These are phyloP conservation scores for Ascochyta pisi DNA, from an alignment of 2,329 filamentous ascomycete genomes.

Conservation along the genomic window DNA sequence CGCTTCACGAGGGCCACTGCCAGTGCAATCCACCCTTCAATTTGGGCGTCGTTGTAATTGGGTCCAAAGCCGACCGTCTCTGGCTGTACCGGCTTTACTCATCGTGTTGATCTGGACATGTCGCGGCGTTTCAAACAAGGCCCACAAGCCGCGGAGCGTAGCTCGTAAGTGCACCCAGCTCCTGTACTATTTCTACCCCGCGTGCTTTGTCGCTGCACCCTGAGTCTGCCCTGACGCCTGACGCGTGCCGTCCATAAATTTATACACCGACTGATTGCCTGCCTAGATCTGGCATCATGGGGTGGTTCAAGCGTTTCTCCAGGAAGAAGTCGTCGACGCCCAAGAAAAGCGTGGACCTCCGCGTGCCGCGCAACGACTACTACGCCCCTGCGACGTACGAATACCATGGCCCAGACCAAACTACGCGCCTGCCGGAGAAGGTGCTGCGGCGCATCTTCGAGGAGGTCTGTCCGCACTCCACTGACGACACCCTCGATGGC, in stretches of 20 bases:
- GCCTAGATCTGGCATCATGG: constrained; percentile 51
- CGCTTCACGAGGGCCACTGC: background rate
- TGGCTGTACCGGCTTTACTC: background rate
- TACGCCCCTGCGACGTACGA: constrained; percentile 34
- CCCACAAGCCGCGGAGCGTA: constrained; percentile 18
- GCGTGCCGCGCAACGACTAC: constrained; percentile 38
- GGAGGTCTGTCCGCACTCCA: constrained; percentile 81
- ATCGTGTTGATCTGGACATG: constrained; percentile 17
- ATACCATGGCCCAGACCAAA: constrained; percentile 53
- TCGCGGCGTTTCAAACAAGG: constrained; percentile 18
- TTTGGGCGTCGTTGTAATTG: background rate
- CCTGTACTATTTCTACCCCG: constrained; percentile 21
- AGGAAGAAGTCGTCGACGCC: constrained; percentile 45
- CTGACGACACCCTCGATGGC: constrained; percentile 73
- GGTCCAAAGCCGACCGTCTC: background rate
- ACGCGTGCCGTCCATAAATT: constrained; percentile 18
- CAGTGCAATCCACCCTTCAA: constrained; percentile 5
- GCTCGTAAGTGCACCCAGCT: constrained; percentile 11
- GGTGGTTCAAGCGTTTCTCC: constrained; percentile 58
- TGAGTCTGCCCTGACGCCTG: constrained; percentile 18
- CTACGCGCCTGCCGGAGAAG: constrained; percentile 65
- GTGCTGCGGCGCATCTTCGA: constrained; percentile 80
- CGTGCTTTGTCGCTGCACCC: constrained; percentile 20
- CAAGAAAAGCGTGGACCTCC: constrained; percentile 45
- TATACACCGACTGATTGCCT: constrained; percentile 26